These are phyloP conservation scores for Kazachstania kunashirensis DNA, from an alignment of 805 yeast genomes.

Conservation along the genomic window DNA sequence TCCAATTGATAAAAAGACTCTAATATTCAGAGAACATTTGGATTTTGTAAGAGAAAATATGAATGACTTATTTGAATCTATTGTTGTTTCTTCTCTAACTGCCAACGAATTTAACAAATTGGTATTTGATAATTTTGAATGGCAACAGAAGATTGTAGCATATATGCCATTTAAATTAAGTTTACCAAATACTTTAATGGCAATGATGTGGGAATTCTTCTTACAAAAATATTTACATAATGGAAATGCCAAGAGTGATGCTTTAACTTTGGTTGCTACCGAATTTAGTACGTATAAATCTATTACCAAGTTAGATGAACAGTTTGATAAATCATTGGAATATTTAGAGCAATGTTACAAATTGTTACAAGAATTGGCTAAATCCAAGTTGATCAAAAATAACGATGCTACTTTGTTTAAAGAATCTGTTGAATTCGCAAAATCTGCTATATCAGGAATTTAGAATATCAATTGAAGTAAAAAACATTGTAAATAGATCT, in stretches of 20 bases:
- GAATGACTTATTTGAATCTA: constrained; percentile 47
- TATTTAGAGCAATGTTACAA: constrained; percentile 15
- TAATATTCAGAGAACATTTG: constrained; percentile 58
- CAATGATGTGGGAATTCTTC: constrained; percentile 31
- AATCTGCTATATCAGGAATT: constrained; percentile 9
- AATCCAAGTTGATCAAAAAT: constrained; percentile 13
- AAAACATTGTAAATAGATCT: too few relatives aligned
- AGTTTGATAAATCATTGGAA: constrained; percentile 16
- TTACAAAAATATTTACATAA: constrained; percentile 29
- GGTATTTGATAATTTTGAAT: constrained; percentile 36
- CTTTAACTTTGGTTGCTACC: constrained; percentile 20
- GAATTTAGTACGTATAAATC: constrained; percentile 25
- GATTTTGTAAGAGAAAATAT: constrained; percentile 41
- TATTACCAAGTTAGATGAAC: constrained; percentile 24
- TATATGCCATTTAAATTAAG: constrained; percentile 52
- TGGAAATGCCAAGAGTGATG: constrained; percentile 27
- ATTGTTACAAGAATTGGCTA: constrained; percentile 14
- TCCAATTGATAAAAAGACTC: constrained; percentile 56
- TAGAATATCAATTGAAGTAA: not conserved
- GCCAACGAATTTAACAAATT: constrained; percentile 52
- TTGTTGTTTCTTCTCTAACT: constrained; percentile 40
- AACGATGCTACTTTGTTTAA: constrained; percentile 15
- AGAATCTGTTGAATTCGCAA: constrained; percentile 20
- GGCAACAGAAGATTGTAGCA: constrained; percentile 45
- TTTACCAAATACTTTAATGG: constrained; percentile 54